These are phyloP conservation scores for Raddia distichophylla DNA, from an alignment of 176 grass and related monocot species.

Conservation along the genomic window DNA sequence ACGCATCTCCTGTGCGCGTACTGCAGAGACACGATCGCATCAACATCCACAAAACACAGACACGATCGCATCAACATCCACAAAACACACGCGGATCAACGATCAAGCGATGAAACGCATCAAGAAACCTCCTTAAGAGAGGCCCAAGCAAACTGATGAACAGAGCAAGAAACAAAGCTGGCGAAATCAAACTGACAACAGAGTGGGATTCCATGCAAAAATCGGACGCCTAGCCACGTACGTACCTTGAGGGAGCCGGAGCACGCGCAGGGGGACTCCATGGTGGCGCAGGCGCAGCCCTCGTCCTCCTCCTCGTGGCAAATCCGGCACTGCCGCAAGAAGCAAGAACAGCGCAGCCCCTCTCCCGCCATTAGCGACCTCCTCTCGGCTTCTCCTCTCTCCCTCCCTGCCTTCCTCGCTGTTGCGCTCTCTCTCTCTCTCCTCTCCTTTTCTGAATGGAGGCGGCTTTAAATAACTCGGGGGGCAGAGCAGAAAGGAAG, in stretches of 20 bases:
- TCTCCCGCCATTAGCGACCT: conserved; percentile 27
- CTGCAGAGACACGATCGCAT: conserved; percentile 34
- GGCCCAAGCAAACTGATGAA: not conserved
- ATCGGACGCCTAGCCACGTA: too few species aligned
- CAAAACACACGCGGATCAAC: conserved; percentile 1
- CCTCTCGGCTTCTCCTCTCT: conserved; percentile 23
- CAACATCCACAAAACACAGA: not conserved
- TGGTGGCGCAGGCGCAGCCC: conserved; percentile 29
- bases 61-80: not conserved
- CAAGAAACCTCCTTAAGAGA: not conserved
- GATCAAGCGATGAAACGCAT: not conserved
- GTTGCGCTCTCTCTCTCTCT: not conserved
- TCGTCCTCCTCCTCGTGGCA: conserved; percentile 83
- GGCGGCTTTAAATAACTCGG: conserved; percentile 32
- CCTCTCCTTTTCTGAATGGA: conserved; percentile 2
- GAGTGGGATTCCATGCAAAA: not conserved
- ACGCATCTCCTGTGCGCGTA: conserved; percentile 84
- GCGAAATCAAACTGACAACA: not conserved
- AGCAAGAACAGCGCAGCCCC: conserved; percentile 23
- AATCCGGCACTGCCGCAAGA: conserved; percentile 68
- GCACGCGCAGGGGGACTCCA: conserved; percentile 89
- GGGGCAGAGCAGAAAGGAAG: not conserved
- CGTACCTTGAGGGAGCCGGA: conserved; percentile 80
- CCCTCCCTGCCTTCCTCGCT: not conserved
- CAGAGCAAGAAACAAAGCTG: not conserved